Percentiles rank a stretch among this genome's conserved stretches.
These are phyloP conservation scores for Brassica juncea DNA, from an alignment of 345 rosid species.

Conservation along the genomic window DNA sequence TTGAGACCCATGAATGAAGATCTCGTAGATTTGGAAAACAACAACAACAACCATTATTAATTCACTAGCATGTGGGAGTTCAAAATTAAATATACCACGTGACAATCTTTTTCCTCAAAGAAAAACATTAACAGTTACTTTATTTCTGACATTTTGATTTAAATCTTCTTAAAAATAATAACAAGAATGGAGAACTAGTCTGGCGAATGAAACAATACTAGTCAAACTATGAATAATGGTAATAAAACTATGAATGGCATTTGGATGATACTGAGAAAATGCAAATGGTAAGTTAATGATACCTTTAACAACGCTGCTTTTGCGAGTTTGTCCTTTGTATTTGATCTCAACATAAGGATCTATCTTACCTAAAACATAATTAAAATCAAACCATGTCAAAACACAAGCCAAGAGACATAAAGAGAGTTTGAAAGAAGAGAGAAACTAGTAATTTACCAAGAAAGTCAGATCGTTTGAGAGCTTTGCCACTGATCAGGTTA, in stretches of 20 bases:
- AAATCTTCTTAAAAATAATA: not conserved
- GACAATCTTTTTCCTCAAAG: not conserved
- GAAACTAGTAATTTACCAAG: slow-evolving; percentile 43
- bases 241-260: not conserved
- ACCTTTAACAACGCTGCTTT: slow-evolving; percentile 75
- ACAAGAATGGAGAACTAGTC: slow-evolving; percentile 14
- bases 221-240: not conserved
- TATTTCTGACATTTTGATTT: not conserved
- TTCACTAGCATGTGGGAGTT: slow-evolving; percentile 7
- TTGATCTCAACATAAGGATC: slow-evolving; percentile 77
- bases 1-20: not conserved
- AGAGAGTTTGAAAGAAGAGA: slow-evolving; percentile 1
- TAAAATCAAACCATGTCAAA: not conserved
- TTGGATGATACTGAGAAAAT: slow-evolving; percentile 8
- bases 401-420: not conserved
- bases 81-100: not conserved
- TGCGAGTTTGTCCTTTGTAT: slow-evolving; percentile 71
- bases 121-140: not conserved
- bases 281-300: not conserved
- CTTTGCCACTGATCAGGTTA: slow-evolving; percentile 61
- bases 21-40: not conserved
- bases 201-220: not conserved
- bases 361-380: slow-evolving; percentile 45
- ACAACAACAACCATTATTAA: not conserved
- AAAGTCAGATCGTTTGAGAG: slow-evolving; percentile 63